A percentile compares a stretch with the other conserved stretches of the same genome.
These are phyloP conservation scores for Knoxia roxburghii DNA, from an alignment of 257 asterid species.

Conservation along the genomic window DNA sequence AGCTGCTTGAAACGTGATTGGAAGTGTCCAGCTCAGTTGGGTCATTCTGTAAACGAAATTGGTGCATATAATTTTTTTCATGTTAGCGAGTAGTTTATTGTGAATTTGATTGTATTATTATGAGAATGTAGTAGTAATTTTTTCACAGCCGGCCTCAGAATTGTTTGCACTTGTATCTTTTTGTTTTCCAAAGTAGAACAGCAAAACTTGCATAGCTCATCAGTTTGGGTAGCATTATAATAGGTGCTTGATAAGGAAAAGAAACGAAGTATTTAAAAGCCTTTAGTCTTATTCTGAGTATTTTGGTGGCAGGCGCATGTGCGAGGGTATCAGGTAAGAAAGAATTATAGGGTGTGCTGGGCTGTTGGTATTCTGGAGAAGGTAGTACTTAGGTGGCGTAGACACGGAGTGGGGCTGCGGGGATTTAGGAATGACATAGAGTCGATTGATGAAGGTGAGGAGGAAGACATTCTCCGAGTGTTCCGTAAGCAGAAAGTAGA, in stretches of 20 bases:
- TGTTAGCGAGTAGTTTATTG: neutral
- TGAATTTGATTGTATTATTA: too few species aligned
- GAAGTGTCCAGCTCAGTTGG: neutral
- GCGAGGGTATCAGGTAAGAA: conserved; percentile 89
- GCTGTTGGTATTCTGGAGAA: conserved; percentile 91
- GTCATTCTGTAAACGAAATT: neutral
- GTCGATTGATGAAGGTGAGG: conserved; percentile 47
- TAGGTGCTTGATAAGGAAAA: neutral
- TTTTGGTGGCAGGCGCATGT: conserved; percentile 70
- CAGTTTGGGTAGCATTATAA: neutral
- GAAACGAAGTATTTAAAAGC: neutral
- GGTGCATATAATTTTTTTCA: neutral
- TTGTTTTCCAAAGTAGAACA: neutral
- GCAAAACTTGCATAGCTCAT: neutral
- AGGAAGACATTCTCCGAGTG: conserved; percentile 74
- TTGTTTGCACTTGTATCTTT: neutral
- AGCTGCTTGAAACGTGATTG: conserved; percentile 7
- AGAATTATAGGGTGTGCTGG: conserved; percentile 74
- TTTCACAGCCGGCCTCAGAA: neutral
- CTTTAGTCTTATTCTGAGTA: conserved; percentile 13
- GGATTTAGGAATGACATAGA: conserved; percentile 64
- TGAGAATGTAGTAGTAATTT: neutral
- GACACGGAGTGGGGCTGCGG: conserved; percentile 78
- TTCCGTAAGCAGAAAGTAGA: conserved; percentile 85
- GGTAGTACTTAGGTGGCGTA: conserved; percentile 82